A percentile compares a stretch with the other conserved stretches of the same genome.
Conservation (phyloP, 805 yeast species). For the Blastobotrys muscicola region DNA sequence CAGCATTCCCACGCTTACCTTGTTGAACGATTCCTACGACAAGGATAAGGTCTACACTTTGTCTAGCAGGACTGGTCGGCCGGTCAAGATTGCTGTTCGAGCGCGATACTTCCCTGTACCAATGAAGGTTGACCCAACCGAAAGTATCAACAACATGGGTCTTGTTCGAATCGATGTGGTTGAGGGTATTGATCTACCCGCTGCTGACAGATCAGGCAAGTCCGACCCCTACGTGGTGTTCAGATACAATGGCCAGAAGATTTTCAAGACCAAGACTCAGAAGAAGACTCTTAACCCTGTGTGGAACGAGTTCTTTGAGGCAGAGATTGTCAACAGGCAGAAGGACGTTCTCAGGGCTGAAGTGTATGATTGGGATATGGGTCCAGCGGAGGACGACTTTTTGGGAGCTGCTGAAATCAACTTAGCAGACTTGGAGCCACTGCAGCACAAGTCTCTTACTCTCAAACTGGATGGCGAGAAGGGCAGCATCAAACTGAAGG, state of each 20-base stretch:
- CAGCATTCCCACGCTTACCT: conserved; percentile 54
- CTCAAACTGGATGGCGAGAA: conserved; percentile 43
- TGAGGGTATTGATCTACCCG: conserved; percentile 56
- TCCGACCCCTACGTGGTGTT: conserved; percentile 85
- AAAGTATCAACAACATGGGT: conserved; percentile 70
- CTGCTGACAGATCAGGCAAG: conserved; percentile 88
- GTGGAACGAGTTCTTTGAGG: conserved; percentile 65
- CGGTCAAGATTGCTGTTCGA: conserved; percentile 42
- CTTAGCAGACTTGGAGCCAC: conserved; percentile 53
- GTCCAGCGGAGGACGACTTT: conserved; percentile 74
- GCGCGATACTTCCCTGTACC: conserved; percentile 74
- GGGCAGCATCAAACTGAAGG: conserved; percentile 53
- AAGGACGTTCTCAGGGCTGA: conserved; percentile 48
- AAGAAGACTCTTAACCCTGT: conserved; percentile 87
- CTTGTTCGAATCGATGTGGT: conserved; percentile 49
- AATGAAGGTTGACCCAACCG: conserved; percentile 57
- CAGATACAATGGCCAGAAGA: conserved; percentile 51
- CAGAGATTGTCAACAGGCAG: conserved; percentile 51
- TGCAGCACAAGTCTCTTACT: conserved; percentile 40
- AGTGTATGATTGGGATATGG: conserved; percentile 88
- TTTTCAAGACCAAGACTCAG: conserved; percentile 66
- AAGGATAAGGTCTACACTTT: conserved; percentile 50
- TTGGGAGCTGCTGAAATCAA: conserved; percentile 58
- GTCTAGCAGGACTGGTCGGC: conserved; percentile 40
- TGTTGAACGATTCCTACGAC: conserved; percentile 56